Conservation (phyloP, 495 filamentous ascomycete species). For the Podospora anserina region DNA sequence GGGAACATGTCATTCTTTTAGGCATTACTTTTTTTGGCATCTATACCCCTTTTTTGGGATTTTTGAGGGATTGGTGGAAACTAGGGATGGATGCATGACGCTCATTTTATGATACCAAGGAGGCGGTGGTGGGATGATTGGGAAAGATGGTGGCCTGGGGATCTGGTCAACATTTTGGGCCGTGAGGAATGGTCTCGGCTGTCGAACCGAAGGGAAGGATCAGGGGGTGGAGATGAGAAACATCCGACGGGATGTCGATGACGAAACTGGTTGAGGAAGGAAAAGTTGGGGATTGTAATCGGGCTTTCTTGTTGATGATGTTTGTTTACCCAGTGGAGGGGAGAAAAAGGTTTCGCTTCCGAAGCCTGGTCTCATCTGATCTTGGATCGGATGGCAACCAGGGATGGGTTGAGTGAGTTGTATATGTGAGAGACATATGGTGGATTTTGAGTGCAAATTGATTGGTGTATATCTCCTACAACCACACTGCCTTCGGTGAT, state of each 20-base stretch:
- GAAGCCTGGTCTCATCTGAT: neutral
- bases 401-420: neutral
- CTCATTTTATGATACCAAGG: neutral
- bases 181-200: neutral
- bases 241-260: neutral
- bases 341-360: neutral
- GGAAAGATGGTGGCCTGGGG: neutral
- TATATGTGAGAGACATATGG: neutral
- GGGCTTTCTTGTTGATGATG: neutral
- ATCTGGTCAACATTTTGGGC: neutral
- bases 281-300: neutral
- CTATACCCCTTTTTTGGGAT: neutral
- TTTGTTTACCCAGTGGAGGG: neutral
- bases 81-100: neutral
- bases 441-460: neutral
- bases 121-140: neutral
- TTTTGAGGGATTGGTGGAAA: neutral
- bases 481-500: too few relatives aligned
- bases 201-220: neutral
- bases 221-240: neutral
- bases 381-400: neutral
- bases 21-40: neutral
- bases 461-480: neutral
- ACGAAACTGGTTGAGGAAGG: neutral
- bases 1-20: constrained; percentile 1